These are phyloP conservation scores for Suillus sp. DNA, from an alignment of 768 basidiomycete genomes.

Conservation along the genomic window DNA sequence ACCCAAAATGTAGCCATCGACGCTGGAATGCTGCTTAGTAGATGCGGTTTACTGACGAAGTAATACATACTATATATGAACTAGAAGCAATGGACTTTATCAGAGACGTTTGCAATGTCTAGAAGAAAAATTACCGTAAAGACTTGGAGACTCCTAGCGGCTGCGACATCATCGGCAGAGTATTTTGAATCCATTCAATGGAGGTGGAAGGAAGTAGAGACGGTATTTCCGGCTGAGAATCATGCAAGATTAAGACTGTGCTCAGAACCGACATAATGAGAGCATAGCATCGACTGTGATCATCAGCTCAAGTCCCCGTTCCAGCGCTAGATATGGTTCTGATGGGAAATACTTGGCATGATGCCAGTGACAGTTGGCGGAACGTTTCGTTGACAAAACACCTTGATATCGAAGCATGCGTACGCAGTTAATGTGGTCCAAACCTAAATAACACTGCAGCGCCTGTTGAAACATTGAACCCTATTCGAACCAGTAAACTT, in stretches of 20 bases:
- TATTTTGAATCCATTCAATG: background rate
- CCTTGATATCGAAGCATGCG: background rate
- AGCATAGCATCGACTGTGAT: background rate
- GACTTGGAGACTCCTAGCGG: background rate
- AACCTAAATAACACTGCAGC: too few relatives aligned
- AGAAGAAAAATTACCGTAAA: background rate
- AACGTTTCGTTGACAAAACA: background rate
- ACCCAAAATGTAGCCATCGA: slow-evolving; percentile 14
- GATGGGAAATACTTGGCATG: too few relatives aligned
- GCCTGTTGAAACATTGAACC: too few relatives aligned
- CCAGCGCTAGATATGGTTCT: background rate
- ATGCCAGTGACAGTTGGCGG: background rate
- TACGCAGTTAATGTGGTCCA: background rate
- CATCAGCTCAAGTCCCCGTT: background rate
- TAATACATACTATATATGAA: background rate
- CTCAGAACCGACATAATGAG: background rate
- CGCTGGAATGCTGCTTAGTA: background rate
- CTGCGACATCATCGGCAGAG: background rate
- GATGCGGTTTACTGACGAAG: background rate
- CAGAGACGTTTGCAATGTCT: background rate
- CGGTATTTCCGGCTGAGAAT: background rate
- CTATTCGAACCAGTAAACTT: too few relatives aligned
- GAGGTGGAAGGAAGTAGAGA: background rate
- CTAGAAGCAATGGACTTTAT: background rate
- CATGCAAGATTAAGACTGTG: background rate